A percentile compares a stretch with the other conserved stretches of the same genome.
phyloP scores from a whole-genome alignment of 1,284 basidiomycete genomes.

The Boletus sp. region DNA sequence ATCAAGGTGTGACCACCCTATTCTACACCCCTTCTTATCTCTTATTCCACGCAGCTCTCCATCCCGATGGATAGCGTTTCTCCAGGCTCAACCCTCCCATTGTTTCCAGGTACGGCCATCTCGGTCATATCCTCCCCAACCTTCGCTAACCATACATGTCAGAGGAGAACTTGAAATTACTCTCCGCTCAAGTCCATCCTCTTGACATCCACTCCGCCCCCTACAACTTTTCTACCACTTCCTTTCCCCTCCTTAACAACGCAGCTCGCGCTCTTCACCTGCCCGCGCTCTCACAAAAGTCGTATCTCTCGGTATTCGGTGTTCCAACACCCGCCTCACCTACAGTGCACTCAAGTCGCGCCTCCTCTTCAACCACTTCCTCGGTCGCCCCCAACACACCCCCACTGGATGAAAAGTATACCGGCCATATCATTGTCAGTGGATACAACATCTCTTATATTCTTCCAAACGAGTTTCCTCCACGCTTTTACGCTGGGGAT shows the following conservation, averaged over 20 bases:
- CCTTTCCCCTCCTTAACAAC: slow-evolving; percentile 62
- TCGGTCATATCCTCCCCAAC: not conserved
- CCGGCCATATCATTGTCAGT: slow-evolving; percentile 71
- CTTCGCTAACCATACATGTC: slow-evolving; percentile 1
- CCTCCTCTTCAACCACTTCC: slow-evolving; percentile 28
- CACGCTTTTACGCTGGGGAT: slow-evolving; percentile 40
- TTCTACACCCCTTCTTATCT: not conserved
- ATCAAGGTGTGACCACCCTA: slow-evolving; percentile 54
- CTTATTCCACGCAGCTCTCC: slow-evolving; percentile 49
- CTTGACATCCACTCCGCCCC: slow-evolving; percentile 66
- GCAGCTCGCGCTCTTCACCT: slow-evolving; percentile 68
- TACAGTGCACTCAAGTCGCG: slow-evolving; percentile 39
- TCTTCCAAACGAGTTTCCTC: slow-evolving; percentile 68
- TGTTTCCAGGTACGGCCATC: slow-evolving; percentile 61
- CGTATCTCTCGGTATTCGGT: slow-evolving; percentile 57
- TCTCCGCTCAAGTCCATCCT: slow-evolving; percentile 70
- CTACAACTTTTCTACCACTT: slow-evolving; percentile 66
- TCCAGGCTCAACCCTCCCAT: slow-evolving; percentile 63
- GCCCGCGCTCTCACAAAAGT: slow-evolving; percentile 55
- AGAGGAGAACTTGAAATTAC: slow-evolving; percentile 77
- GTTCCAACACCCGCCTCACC: slow-evolving; percentile 37
- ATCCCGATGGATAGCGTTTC: slow-evolving; percentile 61
- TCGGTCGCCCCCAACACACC: slow-evolving; percentile 33
- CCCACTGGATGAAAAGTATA: slow-evolving; percentile 61
- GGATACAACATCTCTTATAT: slow-evolving; percentile 75